Percentiles rank a stretch among this genome's conserved stretches.
phyloP scores from a whole-genome alignment of 331 rosid genomes.

The Quercus tomentella region DNA sequence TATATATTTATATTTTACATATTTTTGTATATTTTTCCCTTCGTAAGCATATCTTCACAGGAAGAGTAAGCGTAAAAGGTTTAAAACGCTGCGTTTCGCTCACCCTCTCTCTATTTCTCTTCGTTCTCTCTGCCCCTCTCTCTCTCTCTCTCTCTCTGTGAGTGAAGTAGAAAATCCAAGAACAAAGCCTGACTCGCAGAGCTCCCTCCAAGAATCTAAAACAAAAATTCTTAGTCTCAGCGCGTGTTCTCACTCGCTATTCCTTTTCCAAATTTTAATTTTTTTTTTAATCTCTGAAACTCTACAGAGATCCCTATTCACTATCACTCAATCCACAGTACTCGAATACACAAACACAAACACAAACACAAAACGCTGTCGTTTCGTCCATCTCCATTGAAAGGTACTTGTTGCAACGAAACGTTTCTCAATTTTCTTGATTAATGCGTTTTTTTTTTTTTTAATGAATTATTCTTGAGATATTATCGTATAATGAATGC shows the following conservation, averaged over 20 bases:
- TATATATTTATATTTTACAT: neutral
- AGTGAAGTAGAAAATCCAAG: slow-evolving; percentile 17
- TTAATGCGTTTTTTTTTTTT: neutral
- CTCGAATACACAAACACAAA: slow-evolving; percentile 14
- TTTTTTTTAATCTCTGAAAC: neutral
- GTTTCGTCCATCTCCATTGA: slow-evolving; percentile 18
- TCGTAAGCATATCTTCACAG: neutral
- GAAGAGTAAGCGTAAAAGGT: slow-evolving; percentile 21
- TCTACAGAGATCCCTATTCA: slow-evolving; percentile 28
- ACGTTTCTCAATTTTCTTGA: neutral
- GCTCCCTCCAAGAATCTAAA: slow-evolving; percentile 51
- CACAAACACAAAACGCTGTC: slow-evolving; percentile 8
- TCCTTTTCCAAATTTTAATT: neutral
- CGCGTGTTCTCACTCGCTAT: slow-evolving; percentile 38
- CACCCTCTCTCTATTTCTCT: neutral
- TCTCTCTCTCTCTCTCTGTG: slow-evolving; percentile 8
- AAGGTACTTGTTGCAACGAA: slow-evolving; percentile 27
- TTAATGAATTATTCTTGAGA: slow-evolving; percentile 8
- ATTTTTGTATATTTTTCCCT: neutral
- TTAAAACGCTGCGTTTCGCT: slow-evolving; percentile 50
- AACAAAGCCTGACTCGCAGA: slow-evolving; percentile 22
- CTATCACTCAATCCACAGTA: slow-evolving; percentile 18
- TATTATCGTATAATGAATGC: slow-evolving; percentile 4
- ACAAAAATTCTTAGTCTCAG: slow-evolving; percentile 5
- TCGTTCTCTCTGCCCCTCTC: slow-evolving; percentile 10